Conservation (phyloP, 2,329 filamentous ascomycete genomes). For the Chrysoporthe cubensis region DNA sequence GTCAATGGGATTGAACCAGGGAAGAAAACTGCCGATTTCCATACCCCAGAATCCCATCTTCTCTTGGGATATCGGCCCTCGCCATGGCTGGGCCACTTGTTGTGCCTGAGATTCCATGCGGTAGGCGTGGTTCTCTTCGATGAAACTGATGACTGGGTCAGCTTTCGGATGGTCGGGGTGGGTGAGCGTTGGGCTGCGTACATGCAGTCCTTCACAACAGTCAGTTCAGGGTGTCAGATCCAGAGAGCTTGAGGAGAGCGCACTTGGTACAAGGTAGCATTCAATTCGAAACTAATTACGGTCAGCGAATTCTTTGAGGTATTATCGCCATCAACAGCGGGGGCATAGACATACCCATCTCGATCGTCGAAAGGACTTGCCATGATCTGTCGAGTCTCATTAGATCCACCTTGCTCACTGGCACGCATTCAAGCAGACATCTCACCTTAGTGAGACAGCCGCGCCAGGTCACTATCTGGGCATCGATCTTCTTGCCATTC, state of each 20-base stretch:
- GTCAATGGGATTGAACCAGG: neutral
- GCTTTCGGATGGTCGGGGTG: neutral
- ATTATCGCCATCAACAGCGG: neutral
- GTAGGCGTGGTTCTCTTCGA: slow-evolving; percentile 85
- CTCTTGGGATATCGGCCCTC: slow-evolving; percentile 63
- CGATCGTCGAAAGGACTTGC: slow-evolving; percentile 79
- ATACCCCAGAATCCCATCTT: slow-evolving; percentile 93
- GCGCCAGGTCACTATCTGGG: slow-evolving; percentile 87
- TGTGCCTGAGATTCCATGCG: slow-evolving; percentile 65
- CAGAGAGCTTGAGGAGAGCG: slow-evolving; percentile 36
- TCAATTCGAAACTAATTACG: slow-evolving; percentile 82
- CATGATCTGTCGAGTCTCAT: slow-evolving; percentile 68
- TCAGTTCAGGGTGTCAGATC: slow-evolving; percentile 31
- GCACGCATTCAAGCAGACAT: neutral
- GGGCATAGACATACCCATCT: slow-evolving; percentile 63
- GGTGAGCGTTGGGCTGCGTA: slow-evolving; percentile 40
- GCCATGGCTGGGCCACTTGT: slow-evolving; percentile 55
- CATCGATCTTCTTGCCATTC: slow-evolving; percentile 68
- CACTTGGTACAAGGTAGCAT: slow-evolving; percentile 88
- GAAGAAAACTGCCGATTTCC: neutral
- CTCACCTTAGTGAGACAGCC: slow-evolving; percentile 97
- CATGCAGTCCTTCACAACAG: slow-evolving; percentile 53
- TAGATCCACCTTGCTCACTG: slow-evolving; percentile 1
- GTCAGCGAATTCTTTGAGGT: slow-evolving; percentile 14
- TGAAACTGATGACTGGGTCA: slow-evolving; percentile 63